Base-by-base conservation (phyloP, 2,329 filamentous ascomycete genomes). In the Chaetomiaceae sp. region DNA sequence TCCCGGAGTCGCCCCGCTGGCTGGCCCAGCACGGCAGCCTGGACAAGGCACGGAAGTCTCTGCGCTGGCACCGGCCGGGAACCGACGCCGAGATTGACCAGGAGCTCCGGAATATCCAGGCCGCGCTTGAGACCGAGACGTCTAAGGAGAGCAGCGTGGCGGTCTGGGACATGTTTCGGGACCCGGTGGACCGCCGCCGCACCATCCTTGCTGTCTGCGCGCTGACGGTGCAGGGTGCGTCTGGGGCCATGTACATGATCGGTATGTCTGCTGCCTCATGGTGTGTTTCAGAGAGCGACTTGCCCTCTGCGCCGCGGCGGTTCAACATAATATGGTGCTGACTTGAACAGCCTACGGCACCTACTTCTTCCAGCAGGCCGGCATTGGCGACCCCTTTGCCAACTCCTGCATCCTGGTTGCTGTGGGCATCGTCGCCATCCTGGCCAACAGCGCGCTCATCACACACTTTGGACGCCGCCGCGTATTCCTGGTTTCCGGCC, bases 341-440 rank as follows among this genome's bases (percentile, higher is more conserved):
- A 42, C 57, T 5, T 20, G 7, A 14, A n/a, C 24, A 76, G 74
- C 71, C 2, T 75, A 74, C 48, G 67, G 68, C n/a, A 78, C 75
- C 1, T 80, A 79, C 58, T 79, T 79, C 66, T 77, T 80, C 58
- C 68, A 74, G 52, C 78, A 78, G 71, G 76, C 76, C 15, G 66
- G 71, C 44, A 73, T 79, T 6, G 68, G 72, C 24, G 66, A 73
- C 29, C 67, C 75, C 9, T 79, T 79, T 54, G 69, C 74, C 52
- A 78, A 78, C 59, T 65, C 72, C 3, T 77, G 76, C 56, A 76
- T 79, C 38, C 65, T 79, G 8, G 70, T 65, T 15, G 69, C 67
- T 4, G 67, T 77, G 27, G 75, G 75, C 9, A 73, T 78, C 10
- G 57, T 73, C 14, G 74, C 74, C 5, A 73, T 79, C 46, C 56